These are phyloP conservation scores for Beta lomatogona DNA, from an alignment of 179 eudicot species.

Conservation along the genomic window DNA sequence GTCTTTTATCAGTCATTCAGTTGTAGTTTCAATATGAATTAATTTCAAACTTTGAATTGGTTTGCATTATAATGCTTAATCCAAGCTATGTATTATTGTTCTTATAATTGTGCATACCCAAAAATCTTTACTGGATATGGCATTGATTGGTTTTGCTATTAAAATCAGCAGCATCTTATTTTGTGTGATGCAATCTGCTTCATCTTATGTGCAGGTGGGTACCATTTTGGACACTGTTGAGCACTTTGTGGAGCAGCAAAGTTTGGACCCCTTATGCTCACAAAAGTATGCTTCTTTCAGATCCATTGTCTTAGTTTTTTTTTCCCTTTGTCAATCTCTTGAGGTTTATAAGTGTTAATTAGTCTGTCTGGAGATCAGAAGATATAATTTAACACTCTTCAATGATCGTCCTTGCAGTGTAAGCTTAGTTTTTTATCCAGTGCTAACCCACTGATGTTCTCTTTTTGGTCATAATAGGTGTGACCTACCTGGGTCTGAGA, in stretches of 20 bases:
- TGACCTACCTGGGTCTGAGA: background rate
- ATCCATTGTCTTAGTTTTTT: constrained; percentile 2
- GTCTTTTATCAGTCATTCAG: too few relatives aligned
- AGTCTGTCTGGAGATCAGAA: background rate
- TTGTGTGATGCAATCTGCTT: constrained; percentile 8
- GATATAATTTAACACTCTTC: background rate
- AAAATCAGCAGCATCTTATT: background rate
- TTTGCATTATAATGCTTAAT: too few relatives aligned
- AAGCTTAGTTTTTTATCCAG: background rate
- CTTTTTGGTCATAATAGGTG: background rate
- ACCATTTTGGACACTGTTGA: constrained; percentile 61
- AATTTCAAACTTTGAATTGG: too few relatives aligned
- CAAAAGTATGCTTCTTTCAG: constrained; percentile 51
- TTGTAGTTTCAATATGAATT: too few relatives aligned
- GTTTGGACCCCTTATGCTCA: constrained; percentile 60
- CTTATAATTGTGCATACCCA: too few relatives aligned
- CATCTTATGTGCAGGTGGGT: constrained; percentile 49
- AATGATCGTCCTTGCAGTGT: background rate
- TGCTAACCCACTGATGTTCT: background rate
- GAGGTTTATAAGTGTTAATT: background rate
- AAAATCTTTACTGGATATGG: too few relatives aligned
- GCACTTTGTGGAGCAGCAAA: constrained; percentile 68
- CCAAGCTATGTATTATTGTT: too few relatives aligned
- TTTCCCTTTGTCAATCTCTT: background rate
- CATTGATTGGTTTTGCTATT: background rate